A percentile compares a stretch with the other conserved stretches of the same genome.
These are phyloP conservation scores for Alternaria burnsii DNA, from an alignment of 2,329 filamentous ascomycete species.

Conservation along the genomic window DNA sequence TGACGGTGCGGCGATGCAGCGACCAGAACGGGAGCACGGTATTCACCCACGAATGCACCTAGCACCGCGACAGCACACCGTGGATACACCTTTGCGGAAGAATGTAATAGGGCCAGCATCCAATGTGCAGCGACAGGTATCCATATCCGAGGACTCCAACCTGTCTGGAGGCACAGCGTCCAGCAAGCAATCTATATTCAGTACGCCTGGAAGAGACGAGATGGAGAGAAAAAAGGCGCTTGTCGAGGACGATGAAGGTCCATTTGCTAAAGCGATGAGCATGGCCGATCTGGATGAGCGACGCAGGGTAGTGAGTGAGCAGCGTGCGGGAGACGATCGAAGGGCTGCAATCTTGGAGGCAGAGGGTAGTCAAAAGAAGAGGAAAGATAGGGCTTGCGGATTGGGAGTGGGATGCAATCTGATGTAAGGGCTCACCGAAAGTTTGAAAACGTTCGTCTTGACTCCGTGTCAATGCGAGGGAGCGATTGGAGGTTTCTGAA, in stretches of 20 bases:
- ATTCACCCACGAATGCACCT: not conserved
- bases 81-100: not conserved
- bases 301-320: conserved; percentile 26
- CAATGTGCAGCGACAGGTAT: conserved; percentile 2
- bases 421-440: conserved; percentile 23
- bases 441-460: not conserved
- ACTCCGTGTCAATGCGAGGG: not conserved
- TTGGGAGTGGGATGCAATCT: conserved; percentile 17
- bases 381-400: conserved; percentile 3
- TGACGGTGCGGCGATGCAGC: not conserved
- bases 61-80: not conserved
- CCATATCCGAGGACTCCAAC: conserved; percentile 6
- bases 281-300: conserved; percentile 27
- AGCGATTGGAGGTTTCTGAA: not conserved
- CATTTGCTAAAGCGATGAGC: conserved; percentile 28
- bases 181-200: conserved; percentile 28
- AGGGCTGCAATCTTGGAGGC: conserved; percentile 4
- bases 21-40: not conserved
- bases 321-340: not conserved
- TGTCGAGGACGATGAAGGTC: conserved; percentile 34
- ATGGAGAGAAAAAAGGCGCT: conserved; percentile 40
- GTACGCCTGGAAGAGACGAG: conserved; percentile 43
- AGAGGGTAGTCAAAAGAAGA: not conserved
- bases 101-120: not conserved
- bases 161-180: conserved; percentile 12